A percentile compares a stretch with the other conserved stretches of the same genome.
Evolutionary conservation across 208 protist genomes (phyloP).

Genomic region (Wallacemonas sp.): DNA sequence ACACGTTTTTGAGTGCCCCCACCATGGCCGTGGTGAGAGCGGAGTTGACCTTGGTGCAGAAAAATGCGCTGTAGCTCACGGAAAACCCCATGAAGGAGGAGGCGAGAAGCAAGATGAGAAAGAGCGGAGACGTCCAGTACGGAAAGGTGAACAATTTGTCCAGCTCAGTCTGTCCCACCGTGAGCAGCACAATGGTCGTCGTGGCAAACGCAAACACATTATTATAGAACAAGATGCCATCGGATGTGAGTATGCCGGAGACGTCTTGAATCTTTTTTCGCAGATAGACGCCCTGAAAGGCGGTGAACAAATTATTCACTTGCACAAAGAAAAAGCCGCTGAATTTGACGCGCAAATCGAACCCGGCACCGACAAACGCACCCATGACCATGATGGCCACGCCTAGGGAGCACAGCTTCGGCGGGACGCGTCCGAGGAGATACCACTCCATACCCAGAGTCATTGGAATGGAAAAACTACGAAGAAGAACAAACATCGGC

Average conservation of each 20-base stretch:
- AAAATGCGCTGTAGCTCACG: constrained; percentile 73
- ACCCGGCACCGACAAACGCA: constrained; percentile 25
- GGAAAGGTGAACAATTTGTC: background rate
- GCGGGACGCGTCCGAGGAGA: constrained; percentile 16
- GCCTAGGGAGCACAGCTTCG: background rate
- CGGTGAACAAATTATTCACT: constrained; percentile 40
- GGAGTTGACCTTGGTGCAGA: constrained; percentile 82
- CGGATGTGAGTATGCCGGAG: constrained; percentile 15
- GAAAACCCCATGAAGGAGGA: constrained; percentile 58
- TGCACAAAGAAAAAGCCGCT: constrained; percentile 27
- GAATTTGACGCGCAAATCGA: constrained; percentile 19
- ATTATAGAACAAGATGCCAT: constrained; percentile 44
- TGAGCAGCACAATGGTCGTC: constrained; percentile 17
- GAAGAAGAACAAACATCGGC: constrained; percentile 41
- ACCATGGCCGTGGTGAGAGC: constrained; percentile 76
- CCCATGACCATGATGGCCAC: constrained; percentile 33
- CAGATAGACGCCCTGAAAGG: constrained; percentile 28
- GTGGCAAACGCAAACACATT: constrained; percentile 21
- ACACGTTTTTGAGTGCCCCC: constrained; percentile 60
- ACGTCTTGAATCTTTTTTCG: constrained; percentile 29
- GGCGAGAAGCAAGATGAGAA: constrained; percentile 16
- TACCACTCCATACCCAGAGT: constrained; percentile 27
- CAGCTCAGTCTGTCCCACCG: background rate
- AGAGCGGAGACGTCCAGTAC: constrained; percentile 19
- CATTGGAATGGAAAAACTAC: constrained; percentile 46